Evolutionary conservation across 2,329 filamentous ascomycete species (phyloP).

Genomic region (Phyllosticta ampelicida): DNA sequence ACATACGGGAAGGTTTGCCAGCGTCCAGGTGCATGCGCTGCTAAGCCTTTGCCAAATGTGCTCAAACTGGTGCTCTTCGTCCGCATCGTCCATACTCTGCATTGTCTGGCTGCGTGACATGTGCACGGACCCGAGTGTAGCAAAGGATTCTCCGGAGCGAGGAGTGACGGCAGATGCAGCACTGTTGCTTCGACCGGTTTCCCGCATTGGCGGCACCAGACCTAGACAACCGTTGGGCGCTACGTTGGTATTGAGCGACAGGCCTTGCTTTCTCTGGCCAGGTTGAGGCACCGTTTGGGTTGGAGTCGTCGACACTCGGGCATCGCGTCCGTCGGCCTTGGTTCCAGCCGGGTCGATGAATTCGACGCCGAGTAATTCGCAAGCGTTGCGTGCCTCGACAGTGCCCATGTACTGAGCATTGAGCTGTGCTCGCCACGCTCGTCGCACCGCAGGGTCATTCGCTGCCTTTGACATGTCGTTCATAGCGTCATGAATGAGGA

Average conservation of each 20-base stretch:
- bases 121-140: constrained; percentile 38
- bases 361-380: constrained; percentile 39
- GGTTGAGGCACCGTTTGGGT: constrained; percentile 9
- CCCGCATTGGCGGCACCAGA: constrained; percentile 14
- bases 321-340: constrained; percentile 1
- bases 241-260: constrained; percentile 12
- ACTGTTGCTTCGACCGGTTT: constrained; percentile 44
- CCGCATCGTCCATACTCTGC: constrained; percentile 51
- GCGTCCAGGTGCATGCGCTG: constrained; percentile 60
- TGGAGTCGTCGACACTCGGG: constrained; percentile 6
- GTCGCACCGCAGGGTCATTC: constrained; percentile 42
- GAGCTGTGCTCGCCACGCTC: constrained; percentile 48
- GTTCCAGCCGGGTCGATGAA: constrained; percentile 13
- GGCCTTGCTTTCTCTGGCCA: background rate
- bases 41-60: constrained; percentile 68
- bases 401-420: constrained; percentile 48
- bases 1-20: constrained; percentile 59
- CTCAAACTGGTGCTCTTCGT: constrained; percentile 75
- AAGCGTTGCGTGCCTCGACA: constrained; percentile 50
- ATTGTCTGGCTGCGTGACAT: constrained; percentile 37
- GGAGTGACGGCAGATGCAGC: constrained; percentile 49
- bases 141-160: constrained; percentile 72
- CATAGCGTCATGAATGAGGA: constrained; percentile 3
- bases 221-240: constrained; percentile 29
- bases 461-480: constrained; percentile 16